A percentile compares a stretch with the other conserved stretches of the same genome.
Evolutionary conservation across 805 yeast species (phyloP).

Genomic region (Yamadazyma sp.): DNA sequence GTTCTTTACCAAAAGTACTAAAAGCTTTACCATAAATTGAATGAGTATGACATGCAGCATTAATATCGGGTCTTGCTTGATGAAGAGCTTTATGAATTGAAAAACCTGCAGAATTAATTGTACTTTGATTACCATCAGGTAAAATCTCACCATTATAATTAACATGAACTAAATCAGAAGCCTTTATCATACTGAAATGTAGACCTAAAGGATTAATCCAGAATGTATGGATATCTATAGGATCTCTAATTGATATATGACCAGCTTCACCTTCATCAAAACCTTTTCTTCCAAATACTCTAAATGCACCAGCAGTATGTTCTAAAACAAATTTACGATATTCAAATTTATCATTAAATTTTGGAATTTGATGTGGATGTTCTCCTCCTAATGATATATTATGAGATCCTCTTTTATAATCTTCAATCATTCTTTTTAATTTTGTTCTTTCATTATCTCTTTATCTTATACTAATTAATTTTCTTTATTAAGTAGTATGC

Average conservation of each 20-base stretch:
- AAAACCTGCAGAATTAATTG: slow-evolving; percentile 41
- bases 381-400: slow-evolving; percentile 37
- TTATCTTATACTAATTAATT: no score
- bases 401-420: slow-evolving; percentile 2
- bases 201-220: slow-evolving; percentile 86
- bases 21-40: slow-evolving; percentile 38
- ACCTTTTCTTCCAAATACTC: slow-evolving; percentile 74
- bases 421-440: not conserved
- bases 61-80: slow-evolving; percentile 35
- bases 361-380: slow-evolving; percentile 49
- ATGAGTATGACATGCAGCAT: slow-evolving; percentile 41
- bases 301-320: slow-evolving; percentile 84
- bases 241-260: slow-evolving; percentile 81
- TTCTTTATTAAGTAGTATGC: no score
- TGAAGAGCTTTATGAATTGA: slow-evolving; percentile 39
- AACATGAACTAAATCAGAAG: slow-evolving; percentile 38
- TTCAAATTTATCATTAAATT: slow-evolving; percentile 44
- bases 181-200: slow-evolving; percentile 54
- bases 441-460: not conserved
- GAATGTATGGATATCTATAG: slow-evolving; percentile 70
- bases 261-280: slow-evolving; percentile 80
- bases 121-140: slow-evolving; percentile 35
- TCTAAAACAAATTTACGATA: slow-evolving; percentile 56
- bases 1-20: slow-evolving; percentile 33
- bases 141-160: slow-evolving; percentile 34